These are phyloP conservation scores for Sporopachydermia lactativora DNA, from an alignment of 805 yeast genomes.

Conservation along the genomic window DNA sequence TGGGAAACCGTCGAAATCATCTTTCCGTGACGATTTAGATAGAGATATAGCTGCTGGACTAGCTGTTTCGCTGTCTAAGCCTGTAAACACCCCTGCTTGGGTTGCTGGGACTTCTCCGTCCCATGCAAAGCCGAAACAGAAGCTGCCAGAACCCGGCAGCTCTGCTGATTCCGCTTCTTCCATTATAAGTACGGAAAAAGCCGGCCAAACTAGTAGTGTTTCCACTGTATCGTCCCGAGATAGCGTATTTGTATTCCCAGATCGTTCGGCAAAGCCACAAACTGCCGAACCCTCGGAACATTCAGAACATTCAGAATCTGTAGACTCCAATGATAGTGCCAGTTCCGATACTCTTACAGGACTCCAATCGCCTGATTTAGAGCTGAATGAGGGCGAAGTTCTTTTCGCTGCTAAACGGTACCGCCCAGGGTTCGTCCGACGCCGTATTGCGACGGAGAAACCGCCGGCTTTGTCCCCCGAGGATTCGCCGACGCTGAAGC, in stretches of 20 bases:
- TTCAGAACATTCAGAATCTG: not conserved
- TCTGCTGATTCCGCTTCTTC: not conserved
- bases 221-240: constrained; percentile 12
- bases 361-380: not conserved
- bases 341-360: not conserved
- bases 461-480: not conserved
- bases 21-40: not conserved
- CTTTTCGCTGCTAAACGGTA: not conserved
- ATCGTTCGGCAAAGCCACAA: not conserved
- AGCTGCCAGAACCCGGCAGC: not conserved
- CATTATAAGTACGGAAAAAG: not conserved
- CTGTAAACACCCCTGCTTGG: constrained; percentile 2
- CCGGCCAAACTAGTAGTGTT: not conserved
- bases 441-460: not conserved
- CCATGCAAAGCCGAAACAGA: not conserved
- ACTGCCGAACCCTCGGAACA: too few species aligned
- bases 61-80: not conserved
- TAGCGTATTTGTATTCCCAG: constrained; percentile 3
- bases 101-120: not conserved
- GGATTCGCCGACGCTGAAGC: not conserved
- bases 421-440: not conserved
- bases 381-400: not conserved
- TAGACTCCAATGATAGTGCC: not conserved
- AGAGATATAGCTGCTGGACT: not conserved
- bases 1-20: not conserved